phyloP scores from a whole-genome alignment of 2,329 filamentous ascomycete species.

The Verticillium isaacii region DNA sequence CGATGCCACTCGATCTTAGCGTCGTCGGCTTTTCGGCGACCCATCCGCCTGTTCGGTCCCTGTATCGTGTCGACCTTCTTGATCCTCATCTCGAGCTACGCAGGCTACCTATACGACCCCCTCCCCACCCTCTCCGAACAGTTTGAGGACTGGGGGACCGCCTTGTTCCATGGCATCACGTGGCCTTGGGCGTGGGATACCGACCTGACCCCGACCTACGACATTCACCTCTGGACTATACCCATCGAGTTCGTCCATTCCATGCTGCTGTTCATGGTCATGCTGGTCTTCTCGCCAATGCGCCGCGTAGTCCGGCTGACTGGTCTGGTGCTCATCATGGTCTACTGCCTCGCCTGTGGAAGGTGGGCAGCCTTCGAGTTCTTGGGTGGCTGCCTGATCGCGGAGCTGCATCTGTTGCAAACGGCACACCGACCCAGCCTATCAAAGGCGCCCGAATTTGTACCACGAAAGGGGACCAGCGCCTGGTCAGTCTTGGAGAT shows the following conservation, averaged over 20 bases:
- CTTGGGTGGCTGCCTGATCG: constrained; percentile 1
- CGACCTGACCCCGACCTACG: constrained; percentile 34
- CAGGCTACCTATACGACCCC: neutral
- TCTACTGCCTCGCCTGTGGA: constrained; percentile 4
- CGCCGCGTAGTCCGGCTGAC: neutral
- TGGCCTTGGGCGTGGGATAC: constrained; percentile 18
- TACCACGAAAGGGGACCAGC: neutral
- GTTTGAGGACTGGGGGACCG: constrained; percentile 38
- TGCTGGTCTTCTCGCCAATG: constrained; percentile 40
- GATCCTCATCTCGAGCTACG: constrained; percentile 15
- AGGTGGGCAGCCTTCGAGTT: constrained; percentile 4
- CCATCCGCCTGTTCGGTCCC: constrained; percentile 13
- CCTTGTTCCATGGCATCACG: constrained; percentile 11
- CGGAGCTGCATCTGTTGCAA: neutral
- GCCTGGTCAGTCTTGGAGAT: neutral
- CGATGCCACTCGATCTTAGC: constrained; percentile 5
- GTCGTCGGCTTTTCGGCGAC: constrained; percentile 12
- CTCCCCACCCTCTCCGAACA: constrained; percentile 26
- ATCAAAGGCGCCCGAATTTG: neutral
- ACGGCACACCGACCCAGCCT: neutral
- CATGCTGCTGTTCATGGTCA: constrained; percentile 49
- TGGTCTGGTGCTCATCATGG: neutral
- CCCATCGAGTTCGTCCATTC: constrained; percentile 55
- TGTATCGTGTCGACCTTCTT: neutral
- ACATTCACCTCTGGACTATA: constrained; percentile 59